Conservation (phyloP, 2,329 filamentous ascomycete genomes). For the Calonectria hawksworthii region DNA sequence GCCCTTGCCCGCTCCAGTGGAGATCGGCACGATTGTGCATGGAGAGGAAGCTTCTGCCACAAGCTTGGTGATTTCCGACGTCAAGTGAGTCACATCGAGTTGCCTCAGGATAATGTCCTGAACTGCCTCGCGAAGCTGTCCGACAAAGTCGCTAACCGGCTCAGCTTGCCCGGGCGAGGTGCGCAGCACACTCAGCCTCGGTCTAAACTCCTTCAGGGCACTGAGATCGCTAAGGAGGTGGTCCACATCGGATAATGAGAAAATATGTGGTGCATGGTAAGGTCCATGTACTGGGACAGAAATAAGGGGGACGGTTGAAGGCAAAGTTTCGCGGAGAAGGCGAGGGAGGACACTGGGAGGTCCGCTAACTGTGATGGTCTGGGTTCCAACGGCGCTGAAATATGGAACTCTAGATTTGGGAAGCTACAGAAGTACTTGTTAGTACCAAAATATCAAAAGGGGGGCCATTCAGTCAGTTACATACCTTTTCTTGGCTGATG, state of each 20-base stretch:
- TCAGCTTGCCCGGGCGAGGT: neutral
- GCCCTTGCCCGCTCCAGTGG: conserved; percentile 1
- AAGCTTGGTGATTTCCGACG: conserved; percentile 1
- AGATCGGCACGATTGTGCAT: neutral
- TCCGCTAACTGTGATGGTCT: neutral
- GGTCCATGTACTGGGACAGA: conserved; percentile 5
- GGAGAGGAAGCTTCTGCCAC: conserved; percentile 3
- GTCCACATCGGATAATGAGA: neutral
- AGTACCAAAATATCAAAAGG: neutral
- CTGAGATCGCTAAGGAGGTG: neutral
- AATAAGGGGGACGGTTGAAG: conserved; percentile 1
- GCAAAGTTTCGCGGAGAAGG: conserved; percentile 6
- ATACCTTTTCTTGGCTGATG: conserved; percentile 1
- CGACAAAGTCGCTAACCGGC: neutral
- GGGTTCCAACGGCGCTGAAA: neutral
- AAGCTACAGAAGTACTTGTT: conserved; percentile 3
- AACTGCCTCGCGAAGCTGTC: neutral
- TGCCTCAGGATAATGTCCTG: neutral
- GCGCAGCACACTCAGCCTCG: conserved; percentile 2
- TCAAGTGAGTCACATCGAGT: neutral
- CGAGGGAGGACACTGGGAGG: conserved; percentile 8
- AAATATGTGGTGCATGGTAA: conserved; percentile 11
- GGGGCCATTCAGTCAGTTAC: neutral
- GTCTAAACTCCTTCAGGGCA: neutral
- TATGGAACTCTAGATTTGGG: conserved; percentile 7